A percentile compares a stretch with the other conserved stretches of the same genome.
Evolutionary conservation across 805 yeast species (phyloP).

Genomic region (Lachancea lanzarotensis): DNA sequence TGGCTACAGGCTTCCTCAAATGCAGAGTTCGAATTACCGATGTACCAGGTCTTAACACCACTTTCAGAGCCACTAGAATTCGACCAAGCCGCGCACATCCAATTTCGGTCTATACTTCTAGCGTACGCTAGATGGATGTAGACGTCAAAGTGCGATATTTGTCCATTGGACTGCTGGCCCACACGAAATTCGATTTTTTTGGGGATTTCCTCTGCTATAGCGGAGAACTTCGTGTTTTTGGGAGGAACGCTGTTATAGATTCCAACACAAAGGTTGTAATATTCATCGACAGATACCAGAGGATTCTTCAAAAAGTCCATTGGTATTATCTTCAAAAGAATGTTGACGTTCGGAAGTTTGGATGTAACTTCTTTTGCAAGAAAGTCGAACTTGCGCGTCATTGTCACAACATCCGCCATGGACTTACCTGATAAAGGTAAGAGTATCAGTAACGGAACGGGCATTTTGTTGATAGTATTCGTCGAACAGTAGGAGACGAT

Average conservation of each 20-base stretch:
- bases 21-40: constrained; percentile 30
- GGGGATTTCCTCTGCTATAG: constrained; percentile 39
- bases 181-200: constrained; percentile 39
- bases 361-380: constrained; percentile 36
- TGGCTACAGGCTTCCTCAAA: constrained; percentile 58
- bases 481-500: constrained; percentile 33
- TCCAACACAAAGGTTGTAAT: constrained; percentile 42
- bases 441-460: constrained; percentile 26
- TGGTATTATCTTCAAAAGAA: constrained; percentile 37
- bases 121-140: constrained; percentile 83
- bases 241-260: constrained; percentile 50
- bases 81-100: constrained; percentile 87
- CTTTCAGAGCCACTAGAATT: constrained; percentile 71
- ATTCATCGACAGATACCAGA: constrained; percentile 25
- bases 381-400: constrained; percentile 41
- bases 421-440: constrained; percentile 22
- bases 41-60: constrained; percentile 60
- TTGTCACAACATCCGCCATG: constrained; percentile 41
- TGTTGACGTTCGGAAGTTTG: constrained; percentile 25
- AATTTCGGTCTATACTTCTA: constrained; percentile 68
- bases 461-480: constrained; percentile 22
- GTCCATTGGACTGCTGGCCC: constrained; percentile 33
- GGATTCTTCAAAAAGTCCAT: constrained; percentile 36
- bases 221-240: constrained; percentile 29
- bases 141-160: constrained; percentile 44